These are phyloP conservation scores for Salix exigua DNA, from an alignment of 345 rosid genomes.

Conservation along the genomic window DNA sequence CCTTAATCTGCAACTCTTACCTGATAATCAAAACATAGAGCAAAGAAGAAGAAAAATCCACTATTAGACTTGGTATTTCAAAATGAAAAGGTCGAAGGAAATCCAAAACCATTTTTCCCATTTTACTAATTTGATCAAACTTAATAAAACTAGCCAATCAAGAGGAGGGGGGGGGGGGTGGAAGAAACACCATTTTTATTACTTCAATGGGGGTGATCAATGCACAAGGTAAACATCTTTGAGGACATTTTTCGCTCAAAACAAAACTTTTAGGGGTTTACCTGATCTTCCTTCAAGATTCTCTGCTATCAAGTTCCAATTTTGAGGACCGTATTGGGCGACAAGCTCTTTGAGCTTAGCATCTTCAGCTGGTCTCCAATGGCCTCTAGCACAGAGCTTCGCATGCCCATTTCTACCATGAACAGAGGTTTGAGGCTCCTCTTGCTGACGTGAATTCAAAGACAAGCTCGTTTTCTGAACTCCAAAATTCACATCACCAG, in stretches of 20 bases:
- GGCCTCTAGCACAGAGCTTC: slow-evolving; percentile 70
- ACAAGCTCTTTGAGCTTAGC: slow-evolving; percentile 78
- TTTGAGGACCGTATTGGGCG: slow-evolving; percentile 75
- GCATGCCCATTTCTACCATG: slow-evolving; percentile 30
- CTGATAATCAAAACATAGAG: slow-evolving; percentile 32
- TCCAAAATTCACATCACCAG: slow-evolving; percentile 18
- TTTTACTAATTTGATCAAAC: background rate
- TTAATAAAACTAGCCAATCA: background rate
- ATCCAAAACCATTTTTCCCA: background rate
- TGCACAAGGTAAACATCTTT: background rate
- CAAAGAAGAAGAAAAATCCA: background rate
- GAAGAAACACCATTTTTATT: background rate
- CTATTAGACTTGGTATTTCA: background rate
- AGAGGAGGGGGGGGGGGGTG: background rate
- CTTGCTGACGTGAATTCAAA: slow-evolving; percentile 25
- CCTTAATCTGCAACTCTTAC: slow-evolving; percentile 92
- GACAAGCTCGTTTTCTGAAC: slow-evolving; percentile 19
- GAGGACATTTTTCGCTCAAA: background rate
- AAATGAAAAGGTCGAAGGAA: background rate
- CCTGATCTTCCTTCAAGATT: slow-evolving; percentile 92
- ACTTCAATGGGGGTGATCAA: background rate
- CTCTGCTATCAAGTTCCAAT: slow-evolving; percentile 90
- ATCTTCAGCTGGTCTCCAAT: slow-evolving; percentile 95
- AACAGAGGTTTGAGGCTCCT: slow-evolving; percentile 14
- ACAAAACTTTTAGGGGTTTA: slow-evolving; percentile 11